Evolutionary conservation across 1,139 yeast genomes (phyloP), one percentile per base, ranked within the genome.

Genomic region (Insectozyma bohioensis): DNA sequence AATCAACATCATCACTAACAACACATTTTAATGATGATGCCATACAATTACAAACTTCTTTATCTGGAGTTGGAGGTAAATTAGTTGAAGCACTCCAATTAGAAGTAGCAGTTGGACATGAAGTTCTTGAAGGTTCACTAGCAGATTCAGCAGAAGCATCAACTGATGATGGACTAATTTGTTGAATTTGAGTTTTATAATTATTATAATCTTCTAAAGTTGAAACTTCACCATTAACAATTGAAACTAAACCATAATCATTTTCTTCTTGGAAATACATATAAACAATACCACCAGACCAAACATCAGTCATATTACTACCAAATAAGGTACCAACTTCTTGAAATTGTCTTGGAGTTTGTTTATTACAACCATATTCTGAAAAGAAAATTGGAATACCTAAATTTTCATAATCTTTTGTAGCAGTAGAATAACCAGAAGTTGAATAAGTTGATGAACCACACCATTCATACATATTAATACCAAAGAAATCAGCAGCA

Each of bases 381-480:
- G 95, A 85, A 59, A 90, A 79, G 69, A 90, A 88, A 47, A 84
- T 67, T 32, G 97, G 97, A 37, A 87, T 68, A 19, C 94, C 79
- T 54, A 81, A 61, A 59, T 82, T 75, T 34, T 69, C 45, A 60
- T 85, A 86, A 47, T 84, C 85, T 30, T 69, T 62, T 28, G 95
- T 85, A 63, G 90, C 78, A 43, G 67, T 80, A 44, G 67, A 58
- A 66, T 83, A 88, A 46, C 96, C 96, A 30, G 95, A 85, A 11
- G 55, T 43, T 30, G 60, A 43, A 67, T 70, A 87, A 37, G 77
- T 58, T 17, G 92, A 77, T 28, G 61, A 49, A 46, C 96, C 96
- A 73, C 97, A 88, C 96, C 96, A 88, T 67, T 85, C 94, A 71
- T 88, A 88, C 87, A 85, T 85, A 76, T 88, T 88, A 54, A 87